These are phyloP conservation scores for Cardiospermum halicacabum DNA, from an alignment of 345 rosid genomes.

Conservation along the genomic window DNA sequence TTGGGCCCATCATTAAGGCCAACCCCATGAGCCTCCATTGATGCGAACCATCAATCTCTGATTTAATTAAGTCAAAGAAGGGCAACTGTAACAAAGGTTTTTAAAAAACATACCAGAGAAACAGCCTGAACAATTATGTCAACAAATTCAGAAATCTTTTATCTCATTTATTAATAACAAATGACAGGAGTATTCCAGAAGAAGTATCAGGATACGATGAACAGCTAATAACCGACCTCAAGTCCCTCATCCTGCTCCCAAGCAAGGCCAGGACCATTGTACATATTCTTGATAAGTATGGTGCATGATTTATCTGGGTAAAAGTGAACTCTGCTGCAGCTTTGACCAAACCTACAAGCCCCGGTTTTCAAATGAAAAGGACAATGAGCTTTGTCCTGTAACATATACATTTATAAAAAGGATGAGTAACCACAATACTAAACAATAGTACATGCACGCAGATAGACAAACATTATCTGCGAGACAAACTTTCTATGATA, in stretches of 20 bases:
- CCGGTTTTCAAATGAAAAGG: constrained; percentile 97
- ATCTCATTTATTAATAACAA: not conserved
- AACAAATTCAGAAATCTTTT: not conserved
- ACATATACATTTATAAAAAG: constrained; percentile 2
- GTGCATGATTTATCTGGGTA: constrained; percentile 86
- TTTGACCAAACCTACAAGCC: constrained; percentile 91
- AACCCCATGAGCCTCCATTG: constrained; percentile 46
- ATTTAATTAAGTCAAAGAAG: constrained; percentile 49
- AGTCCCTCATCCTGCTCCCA: constrained; percentile 99
- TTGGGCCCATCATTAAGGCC: constrained; percentile 40
- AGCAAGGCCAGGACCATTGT: constrained; percentile 87
- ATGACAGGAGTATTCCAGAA: not conserved
- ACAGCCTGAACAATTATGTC: constrained; percentile 5
- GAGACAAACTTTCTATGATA: not conserved
- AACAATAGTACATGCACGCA: not conserved
- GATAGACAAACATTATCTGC: not conserved
- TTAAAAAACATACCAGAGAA: constrained; percentile 16
- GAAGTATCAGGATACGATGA: constrained; percentile 78
- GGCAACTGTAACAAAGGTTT: constrained; percentile 18
- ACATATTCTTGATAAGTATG: constrained; percentile 89
- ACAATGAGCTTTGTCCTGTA: constrained; percentile 95
- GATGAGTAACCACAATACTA: constrained; percentile 10
- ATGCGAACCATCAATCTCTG: constrained; percentile 52
- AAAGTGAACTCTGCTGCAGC: constrained; percentile 96
- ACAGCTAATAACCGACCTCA: constrained; percentile 92